Percentiles rank a stretch among this genome's conserved stretches.
Conservation (phyloP, 164 flowering plant genomes). For the Dillenia turbinata region DNA sequence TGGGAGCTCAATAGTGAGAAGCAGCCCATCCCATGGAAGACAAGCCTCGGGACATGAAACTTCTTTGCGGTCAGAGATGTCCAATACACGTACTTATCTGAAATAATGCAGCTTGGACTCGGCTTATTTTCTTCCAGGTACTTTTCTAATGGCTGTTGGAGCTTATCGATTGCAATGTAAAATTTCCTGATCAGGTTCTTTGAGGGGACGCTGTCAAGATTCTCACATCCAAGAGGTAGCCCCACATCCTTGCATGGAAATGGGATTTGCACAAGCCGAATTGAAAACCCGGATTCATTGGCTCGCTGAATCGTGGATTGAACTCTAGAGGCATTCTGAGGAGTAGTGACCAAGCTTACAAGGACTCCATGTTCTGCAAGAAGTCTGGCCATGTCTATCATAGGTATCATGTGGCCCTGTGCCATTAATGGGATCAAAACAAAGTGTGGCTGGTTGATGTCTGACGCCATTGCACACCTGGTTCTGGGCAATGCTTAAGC, state of each 20-base stretch:
- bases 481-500: background rate
- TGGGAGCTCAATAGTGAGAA: constrained; percentile 15
- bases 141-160: constrained; percentile 11
- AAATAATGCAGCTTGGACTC: constrained; percentile 25
- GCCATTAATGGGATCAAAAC: constrained; percentile 27
- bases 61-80: constrained; percentile 15
- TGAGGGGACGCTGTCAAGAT: constrained; percentile 17
- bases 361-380: constrained; percentile 18
- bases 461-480: constrained; percentile 6
- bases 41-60: constrained; percentile 27
- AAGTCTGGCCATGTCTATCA: constrained; percentile 25
- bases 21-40: constrained; percentile 27
- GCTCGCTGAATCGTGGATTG: constrained; percentile 3
- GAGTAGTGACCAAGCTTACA: constrained; percentile 28
- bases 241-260: constrained; percentile 29
- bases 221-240: constrained; percentile 26
- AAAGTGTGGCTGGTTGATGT: constrained; percentile 18
- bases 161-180: constrained; percentile 8
- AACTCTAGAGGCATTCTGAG: constrained; percentile 19
- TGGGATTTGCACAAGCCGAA: constrained; percentile 14
- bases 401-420: constrained; percentile 34
- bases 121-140: constrained; percentile 6
- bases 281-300: constrained; percentile 12
- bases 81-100: constrained; percentile 24
- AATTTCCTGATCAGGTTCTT: constrained; percentile 7